Conservation (phyloP, 2,329 filamentous ascomycete genomes). For the Lasiodiplodia sp. region DNA sequence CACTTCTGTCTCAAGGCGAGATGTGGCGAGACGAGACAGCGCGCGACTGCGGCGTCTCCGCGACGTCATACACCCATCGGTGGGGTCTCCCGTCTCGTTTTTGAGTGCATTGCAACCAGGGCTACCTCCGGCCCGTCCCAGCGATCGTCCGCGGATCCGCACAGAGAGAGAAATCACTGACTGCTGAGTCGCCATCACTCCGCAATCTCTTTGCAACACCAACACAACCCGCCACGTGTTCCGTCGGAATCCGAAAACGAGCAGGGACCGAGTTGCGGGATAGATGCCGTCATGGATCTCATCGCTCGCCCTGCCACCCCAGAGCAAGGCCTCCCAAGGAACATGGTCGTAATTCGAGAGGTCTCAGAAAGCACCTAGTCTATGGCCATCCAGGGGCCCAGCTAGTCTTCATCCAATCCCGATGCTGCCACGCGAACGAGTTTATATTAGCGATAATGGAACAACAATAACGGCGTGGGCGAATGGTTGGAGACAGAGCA, state of each 20-base stretch:
- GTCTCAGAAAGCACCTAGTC: background rate
- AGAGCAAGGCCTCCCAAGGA: background rate
- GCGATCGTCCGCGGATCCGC: conserved; percentile 24
- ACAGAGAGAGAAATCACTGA: background rate
- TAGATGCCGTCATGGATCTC: conserved; percentile 1
- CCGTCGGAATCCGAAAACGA: background rate
- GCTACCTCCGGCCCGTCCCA: conserved; percentile 21
- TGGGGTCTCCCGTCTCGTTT: background rate
- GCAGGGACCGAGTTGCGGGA: conserved; percentile 11
- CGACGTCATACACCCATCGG: conserved; percentile 16
- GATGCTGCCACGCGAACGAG: background rate
- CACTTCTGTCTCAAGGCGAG: background rate
- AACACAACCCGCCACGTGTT: background rate
- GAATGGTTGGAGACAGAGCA: background rate
- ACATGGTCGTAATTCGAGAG: background rate
- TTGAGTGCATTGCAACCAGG: conserved; percentile 1
- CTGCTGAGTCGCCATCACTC: background rate
- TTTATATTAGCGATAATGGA: background rate
- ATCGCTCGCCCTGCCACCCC: background rate
- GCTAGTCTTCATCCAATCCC: background rate
- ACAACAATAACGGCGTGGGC: no score
- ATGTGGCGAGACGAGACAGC: background rate
- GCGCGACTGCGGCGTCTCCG: background rate
- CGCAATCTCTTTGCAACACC: background rate
- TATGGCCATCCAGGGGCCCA: background rate